These are phyloP conservation scores for Leccinum ochraceum DNA, from an alignment of 768 basidiomycete genomes.

Conservation along the genomic window DNA sequence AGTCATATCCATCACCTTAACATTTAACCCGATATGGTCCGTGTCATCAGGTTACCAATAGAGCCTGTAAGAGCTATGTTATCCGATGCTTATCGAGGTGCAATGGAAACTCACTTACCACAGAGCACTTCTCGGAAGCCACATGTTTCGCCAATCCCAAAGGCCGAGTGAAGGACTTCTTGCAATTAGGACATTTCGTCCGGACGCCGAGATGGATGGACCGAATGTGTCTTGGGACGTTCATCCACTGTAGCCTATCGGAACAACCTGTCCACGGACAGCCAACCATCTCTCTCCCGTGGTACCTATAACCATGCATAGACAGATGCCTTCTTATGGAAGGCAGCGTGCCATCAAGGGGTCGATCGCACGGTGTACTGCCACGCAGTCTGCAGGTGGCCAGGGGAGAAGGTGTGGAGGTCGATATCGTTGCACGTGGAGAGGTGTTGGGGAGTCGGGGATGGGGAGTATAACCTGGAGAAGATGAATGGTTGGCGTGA, in stretches of 20 bases:
- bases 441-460: background rate
- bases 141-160: slow-evolving; percentile 14
- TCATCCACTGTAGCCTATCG: slow-evolving; percentile 11
- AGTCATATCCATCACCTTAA: background rate
- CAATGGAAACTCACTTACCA: background rate
- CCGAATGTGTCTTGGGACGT: slow-evolving; percentile 12
- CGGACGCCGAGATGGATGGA: slow-evolving; percentile 13
- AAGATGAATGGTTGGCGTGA: background rate
- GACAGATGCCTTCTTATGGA: slow-evolving; percentile 8
- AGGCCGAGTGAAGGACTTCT: slow-evolving; percentile 13
- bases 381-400: slow-evolving; percentile 3
- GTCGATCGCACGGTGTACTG: background rate
- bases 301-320: slow-evolving; percentile 8
- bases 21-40: background rate
- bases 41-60: background rate
- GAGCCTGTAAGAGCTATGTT: background rate
- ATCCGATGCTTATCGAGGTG: background rate
- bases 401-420: background rate
- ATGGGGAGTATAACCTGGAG: background rate
- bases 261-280: slow-evolving; percentile 11
- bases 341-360: slow-evolving; percentile 1
- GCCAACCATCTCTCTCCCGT: slow-evolving; percentile 1
- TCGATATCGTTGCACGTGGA: background rate
- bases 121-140: slow-evolving; percentile 9
- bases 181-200: slow-evolving; percentile 9